phyloP scores from a whole-genome alignment of 495 filamentous ascomycete genomes.

The Emericellopsis terricola region DNA sequence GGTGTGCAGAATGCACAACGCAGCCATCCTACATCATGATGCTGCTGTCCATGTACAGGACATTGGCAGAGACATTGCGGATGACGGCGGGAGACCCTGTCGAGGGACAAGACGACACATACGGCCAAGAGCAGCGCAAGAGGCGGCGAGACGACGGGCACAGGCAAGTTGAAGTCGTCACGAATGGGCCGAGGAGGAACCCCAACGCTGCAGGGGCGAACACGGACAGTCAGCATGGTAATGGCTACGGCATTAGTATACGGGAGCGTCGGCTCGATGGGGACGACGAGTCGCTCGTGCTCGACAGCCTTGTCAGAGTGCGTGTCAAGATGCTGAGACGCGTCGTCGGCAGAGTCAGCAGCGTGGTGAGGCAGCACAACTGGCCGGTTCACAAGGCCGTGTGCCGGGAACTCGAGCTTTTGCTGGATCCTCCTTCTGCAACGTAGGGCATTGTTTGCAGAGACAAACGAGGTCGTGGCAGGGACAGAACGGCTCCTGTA shows the following conservation, averaged over 20 bases:
- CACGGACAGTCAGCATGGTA: no score
- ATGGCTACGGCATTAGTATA: not conserved
- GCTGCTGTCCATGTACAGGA: slow-evolving; percentile 5
- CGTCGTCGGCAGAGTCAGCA: slow-evolving; percentile 2
- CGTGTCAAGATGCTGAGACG: slow-evolving; percentile 4
- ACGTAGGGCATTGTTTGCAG: no score
- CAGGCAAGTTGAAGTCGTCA: no score
- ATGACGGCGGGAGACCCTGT: no score
- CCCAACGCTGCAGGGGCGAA: no score
- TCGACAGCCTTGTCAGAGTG: slow-evolving; percentile 5
- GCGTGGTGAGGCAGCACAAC: slow-evolving; percentile 3
- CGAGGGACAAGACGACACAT: no score
- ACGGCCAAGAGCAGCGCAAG: not conserved
- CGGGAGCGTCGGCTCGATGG: slow-evolving; percentile 5
- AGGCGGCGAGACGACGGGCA: not conserved
- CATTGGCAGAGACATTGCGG: slow-evolving; percentile 2
- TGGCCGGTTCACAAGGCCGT: slow-evolving; percentile 5
- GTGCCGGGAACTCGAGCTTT: slow-evolving; percentile 4
- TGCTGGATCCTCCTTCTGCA: no score
- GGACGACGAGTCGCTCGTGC: slow-evolving; percentile 6
- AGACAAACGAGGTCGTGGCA: no score
- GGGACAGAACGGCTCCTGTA: no score
- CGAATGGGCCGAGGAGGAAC: no score
- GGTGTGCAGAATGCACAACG: not conserved
- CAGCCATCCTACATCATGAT: slow-evolving; percentile 6